Base-by-base conservation (phyloP, 768 basidiomycete genomes). In the Hemileccinum rubropunctum region DNA sequence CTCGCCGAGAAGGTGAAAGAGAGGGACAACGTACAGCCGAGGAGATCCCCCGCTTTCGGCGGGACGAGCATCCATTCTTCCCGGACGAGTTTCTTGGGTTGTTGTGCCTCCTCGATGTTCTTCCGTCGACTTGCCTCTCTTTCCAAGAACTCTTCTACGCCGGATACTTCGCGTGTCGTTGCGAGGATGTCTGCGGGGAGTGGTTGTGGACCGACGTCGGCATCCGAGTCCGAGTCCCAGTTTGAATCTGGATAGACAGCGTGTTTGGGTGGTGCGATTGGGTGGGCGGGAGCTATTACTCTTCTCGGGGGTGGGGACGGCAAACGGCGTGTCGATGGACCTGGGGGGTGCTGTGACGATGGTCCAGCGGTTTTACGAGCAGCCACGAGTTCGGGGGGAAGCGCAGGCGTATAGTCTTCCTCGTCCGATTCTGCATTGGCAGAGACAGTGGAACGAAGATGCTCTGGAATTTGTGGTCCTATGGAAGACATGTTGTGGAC, bases 41-140 rank as follows among this genome's bases (percentile, higher is more conserved):
- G 75, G 12, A 95, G 68, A 53, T 89, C 88, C 2, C 88, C 84
- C 1, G 84, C 80, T 17, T 86, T 82, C 0, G 97, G 95, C 2
- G 95, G 95, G 1, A 88, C 87, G 39, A 98, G 77, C 97, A 99
- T 99, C 97, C 97, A 99, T 66, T 95, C 94, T 17, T 98, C 91
- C 37, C 97, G 82, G 66, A 91, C 73, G 34, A 83, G 72, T 34
- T 79, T 78, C 66, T 92, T 93, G 11, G 89, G 89, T 58, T 87
- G 85, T 11, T 76, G 71, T 2, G 84, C 87, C 73, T 89, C 92
- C 82, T 92, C 88, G 28, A 83, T 73, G 51, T 82, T 74, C 58
- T 88, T 84, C 48, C 80, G 72, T 54, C 88, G 74, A 51, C 84
- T 80, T 60, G 89, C 88, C 67, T 99, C 95, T 47, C 81, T 76